These are phyloP conservation scores for Linnemannia elongata DNA, from an alignment of 192 early-diverging fungal species.

Conservation along the genomic window DNA sequence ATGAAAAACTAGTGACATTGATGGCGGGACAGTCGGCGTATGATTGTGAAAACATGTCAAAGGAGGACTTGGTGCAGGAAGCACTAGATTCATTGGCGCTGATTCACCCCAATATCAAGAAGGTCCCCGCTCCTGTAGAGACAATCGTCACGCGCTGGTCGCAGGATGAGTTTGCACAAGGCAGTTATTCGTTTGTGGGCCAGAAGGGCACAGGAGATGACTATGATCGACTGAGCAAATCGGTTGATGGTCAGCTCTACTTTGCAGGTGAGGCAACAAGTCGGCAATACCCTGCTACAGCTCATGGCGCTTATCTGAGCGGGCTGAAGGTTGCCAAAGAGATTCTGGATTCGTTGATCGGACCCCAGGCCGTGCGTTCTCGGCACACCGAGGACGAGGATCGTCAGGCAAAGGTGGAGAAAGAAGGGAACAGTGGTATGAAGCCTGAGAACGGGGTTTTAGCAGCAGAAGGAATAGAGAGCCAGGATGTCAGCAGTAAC, in stretches of 20 bases:
- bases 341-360: constrained; percentile 42
- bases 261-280: constrained; percentile 54
- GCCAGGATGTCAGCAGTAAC: neutral
- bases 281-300: constrained; percentile 48
- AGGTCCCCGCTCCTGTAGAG: constrained; percentile 32
- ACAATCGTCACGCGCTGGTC: constrained; percentile 49
- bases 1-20: constrained; percentile 28
- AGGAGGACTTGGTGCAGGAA: constrained; percentile 40
- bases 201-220: constrained; percentile 45
- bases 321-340: constrained; percentile 44
- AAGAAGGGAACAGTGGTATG: neutral
- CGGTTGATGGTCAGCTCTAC: constrained; percentile 42
- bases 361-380: constrained; percentile 21
- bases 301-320: constrained; percentile 50
- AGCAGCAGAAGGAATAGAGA: neutral
- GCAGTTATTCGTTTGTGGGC: constrained; percentile 50
- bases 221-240: constrained; percentile 35
- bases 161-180: constrained; percentile 47
- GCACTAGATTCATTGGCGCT: constrained; percentile 32
- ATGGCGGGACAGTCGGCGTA: constrained; percentile 56
- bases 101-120: constrained; percentile 24
- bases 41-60: constrained; percentile 38
- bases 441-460: neutral
- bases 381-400: neutral
- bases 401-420: neutral